phyloP scores from a whole-genome alignment of 352 stramenopile species.

The Phytophthora ramorum region DNA sequence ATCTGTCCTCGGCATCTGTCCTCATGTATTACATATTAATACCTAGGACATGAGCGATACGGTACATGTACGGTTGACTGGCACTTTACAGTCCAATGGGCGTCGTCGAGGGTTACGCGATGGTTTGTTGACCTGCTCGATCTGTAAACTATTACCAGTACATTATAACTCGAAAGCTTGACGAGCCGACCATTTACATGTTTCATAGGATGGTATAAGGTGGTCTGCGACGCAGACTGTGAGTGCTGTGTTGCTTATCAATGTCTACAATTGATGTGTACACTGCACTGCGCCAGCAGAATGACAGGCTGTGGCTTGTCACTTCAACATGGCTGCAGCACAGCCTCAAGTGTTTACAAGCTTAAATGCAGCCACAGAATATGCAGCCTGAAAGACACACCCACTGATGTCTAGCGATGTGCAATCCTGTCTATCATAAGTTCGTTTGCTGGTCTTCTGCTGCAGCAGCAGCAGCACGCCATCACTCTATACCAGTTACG shows the following conservation, averaged over 20 bases:
- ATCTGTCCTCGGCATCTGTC: neutral
- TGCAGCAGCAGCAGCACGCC: neutral
- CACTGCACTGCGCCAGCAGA: neutral
- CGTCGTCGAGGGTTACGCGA: no score
- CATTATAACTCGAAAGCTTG: no score
- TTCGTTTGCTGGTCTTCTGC: neutral
- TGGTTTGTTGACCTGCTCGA: no score
- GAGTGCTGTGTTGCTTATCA: no score
- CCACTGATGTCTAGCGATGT: neutral
- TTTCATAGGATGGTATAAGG: no score
- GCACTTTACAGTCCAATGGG: no score
- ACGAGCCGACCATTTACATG: no score
- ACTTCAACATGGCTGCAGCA: neutral
- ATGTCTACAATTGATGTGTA: slow-evolving; percentile 1
- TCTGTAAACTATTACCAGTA: no score
- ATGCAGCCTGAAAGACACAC: neutral
- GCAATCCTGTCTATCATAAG: neutral
- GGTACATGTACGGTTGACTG: neutral
- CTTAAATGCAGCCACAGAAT: neutral
- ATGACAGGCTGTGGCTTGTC: no score
- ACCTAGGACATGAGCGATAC: no score
- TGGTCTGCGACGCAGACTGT: no score
- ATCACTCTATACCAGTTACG: slow-evolving; percentile 2
- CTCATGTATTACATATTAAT: no score
- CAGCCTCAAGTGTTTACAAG: neutral